These are phyloP conservation scores for Hippophae rhamnoides DNA, from an alignment of 306 rosid species.

Conservation along the genomic window DNA sequence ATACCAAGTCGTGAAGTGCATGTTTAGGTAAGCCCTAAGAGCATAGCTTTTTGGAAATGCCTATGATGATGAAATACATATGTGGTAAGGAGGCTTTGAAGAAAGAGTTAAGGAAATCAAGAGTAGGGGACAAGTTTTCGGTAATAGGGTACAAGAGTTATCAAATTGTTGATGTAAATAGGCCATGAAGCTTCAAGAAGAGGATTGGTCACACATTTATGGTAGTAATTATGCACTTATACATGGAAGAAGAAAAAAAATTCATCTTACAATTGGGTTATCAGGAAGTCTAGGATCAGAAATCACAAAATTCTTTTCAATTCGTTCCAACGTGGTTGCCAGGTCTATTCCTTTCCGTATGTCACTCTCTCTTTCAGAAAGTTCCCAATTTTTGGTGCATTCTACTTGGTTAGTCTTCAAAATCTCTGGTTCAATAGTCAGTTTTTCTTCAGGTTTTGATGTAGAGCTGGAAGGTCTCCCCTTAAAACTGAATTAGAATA, in stretches of 20 bases:
- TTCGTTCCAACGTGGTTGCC: constrained; percentile 88
- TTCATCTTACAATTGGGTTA: constrained; percentile 69
- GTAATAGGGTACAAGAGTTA: too few relatives aligned
- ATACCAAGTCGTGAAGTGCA: too few relatives aligned
- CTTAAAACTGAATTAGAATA: constrained; percentile 37
- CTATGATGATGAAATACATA: too few relatives aligned
- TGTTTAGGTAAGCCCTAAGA: too few relatives aligned
- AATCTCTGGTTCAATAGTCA: constrained; percentile 44
- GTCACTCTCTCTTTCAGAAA: constrained; percentile 53
- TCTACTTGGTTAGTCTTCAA: constrained; percentile 53
- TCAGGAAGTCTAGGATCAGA: constrained; percentile 94
- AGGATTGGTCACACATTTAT: not conserved
- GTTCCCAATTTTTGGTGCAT: constrained; percentile 38
- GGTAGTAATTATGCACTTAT: not conserved
- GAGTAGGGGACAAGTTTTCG: too few relatives aligned
- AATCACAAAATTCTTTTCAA: constrained; percentile 88
- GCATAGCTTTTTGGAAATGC: too few relatives aligned
- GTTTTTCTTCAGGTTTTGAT: constrained; percentile 33
- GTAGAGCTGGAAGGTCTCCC: constrained; percentile 44
- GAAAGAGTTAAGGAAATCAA: too few relatives aligned
- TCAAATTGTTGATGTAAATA: too few relatives aligned
- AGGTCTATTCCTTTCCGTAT: constrained; percentile 80
- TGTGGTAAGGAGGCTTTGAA: too few relatives aligned
- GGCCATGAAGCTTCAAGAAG: too few relatives aligned
- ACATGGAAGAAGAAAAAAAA: not conserved